These are phyloP conservation scores for Solanum chacoense DNA, from an alignment of 305 asterid species.

Conservation along the genomic window DNA sequence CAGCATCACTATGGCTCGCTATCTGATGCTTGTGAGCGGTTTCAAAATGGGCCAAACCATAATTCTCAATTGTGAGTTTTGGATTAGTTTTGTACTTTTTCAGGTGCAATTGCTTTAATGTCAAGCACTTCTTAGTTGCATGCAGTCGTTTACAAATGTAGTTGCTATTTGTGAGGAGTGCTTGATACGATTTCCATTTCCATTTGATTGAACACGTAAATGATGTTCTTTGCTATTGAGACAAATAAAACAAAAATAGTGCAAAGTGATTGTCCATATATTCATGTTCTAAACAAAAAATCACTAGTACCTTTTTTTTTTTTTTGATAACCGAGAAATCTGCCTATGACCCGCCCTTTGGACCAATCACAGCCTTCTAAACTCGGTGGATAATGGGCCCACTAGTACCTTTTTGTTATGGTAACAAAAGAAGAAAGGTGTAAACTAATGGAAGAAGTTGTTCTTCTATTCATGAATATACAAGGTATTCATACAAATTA, in stretches of 20 bases:
- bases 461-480: background rate
- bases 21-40: slow-evolving; percentile 57
- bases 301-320: background rate
- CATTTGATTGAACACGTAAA: background rate
- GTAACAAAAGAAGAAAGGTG: background rate
- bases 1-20: slow-evolving; percentile 81
- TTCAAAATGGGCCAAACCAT: slow-evolving; percentile 47
- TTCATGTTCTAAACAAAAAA: background rate
- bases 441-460: background rate
- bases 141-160: background rate
- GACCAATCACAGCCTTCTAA: too few relatives aligned
- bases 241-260: background rate
- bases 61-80: slow-evolving; percentile 56
- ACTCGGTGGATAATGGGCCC: too few relatives aligned
- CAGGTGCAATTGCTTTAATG: background rate
- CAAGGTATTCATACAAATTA: background rate
- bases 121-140: background rate
- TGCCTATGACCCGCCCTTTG: too few relatives aligned
- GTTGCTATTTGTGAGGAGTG: background rate
- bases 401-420: background rate
- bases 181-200: background rate
- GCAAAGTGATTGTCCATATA: background rate
- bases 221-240: background rate
- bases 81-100: background rate
- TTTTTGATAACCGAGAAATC: too few relatives aligned